These are phyloP conservation scores for Helianthus tuberosus DNA, from an alignment of 129 eudicot species.

Conservation along the genomic window DNA sequence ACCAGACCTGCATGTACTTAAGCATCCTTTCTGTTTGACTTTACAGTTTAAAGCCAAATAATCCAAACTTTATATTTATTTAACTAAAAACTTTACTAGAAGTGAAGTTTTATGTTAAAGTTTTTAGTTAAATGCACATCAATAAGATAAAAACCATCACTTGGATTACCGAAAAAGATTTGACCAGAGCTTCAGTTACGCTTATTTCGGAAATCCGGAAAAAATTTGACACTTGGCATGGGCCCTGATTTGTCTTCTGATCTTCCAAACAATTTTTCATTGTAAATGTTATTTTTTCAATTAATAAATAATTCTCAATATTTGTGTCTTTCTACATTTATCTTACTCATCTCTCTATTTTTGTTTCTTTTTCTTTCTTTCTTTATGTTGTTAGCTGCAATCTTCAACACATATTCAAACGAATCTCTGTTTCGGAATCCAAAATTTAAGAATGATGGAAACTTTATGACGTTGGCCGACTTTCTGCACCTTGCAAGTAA, in stretches of 20 bases:
- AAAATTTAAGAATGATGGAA: constrained; percentile 55
- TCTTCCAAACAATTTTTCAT: constrained; percentile 2
- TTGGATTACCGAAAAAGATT: constrained; percentile 1
- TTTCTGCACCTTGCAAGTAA: constrained; percentile 71
- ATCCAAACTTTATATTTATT: not conserved
- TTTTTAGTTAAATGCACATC: constrained; percentile 3
- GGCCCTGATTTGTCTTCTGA: not conserved
- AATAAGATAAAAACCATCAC: constrained; percentile 3
- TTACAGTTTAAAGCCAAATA: not conserved
- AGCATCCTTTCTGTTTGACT: not conserved
- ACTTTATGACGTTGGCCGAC: constrained; percentile 54
- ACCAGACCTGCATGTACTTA: not conserved
- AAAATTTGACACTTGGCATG: not conserved
- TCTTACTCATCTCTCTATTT: constrained; percentile 2
- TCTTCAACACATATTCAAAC: constrained; percentile 39
- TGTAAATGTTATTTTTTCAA: not conserved
- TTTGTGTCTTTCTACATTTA: constrained; percentile 10
- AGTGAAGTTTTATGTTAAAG: not conserved
- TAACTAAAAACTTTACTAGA: not conserved
- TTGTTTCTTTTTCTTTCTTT: not conserved
- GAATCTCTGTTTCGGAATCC: constrained; percentile 64
- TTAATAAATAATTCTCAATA: not conserved
- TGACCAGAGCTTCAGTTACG: not conserved
- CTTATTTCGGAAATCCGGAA: not conserved
- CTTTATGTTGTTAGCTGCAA: constrained; percentile 62